A percentile compares a stretch with the other conserved stretches of the same genome.
These are phyloP conservation scores for Lichtheimia ornata DNA, from an alignment of 371 early-diverging fungal genomes.

Conservation along the genomic window DNA sequence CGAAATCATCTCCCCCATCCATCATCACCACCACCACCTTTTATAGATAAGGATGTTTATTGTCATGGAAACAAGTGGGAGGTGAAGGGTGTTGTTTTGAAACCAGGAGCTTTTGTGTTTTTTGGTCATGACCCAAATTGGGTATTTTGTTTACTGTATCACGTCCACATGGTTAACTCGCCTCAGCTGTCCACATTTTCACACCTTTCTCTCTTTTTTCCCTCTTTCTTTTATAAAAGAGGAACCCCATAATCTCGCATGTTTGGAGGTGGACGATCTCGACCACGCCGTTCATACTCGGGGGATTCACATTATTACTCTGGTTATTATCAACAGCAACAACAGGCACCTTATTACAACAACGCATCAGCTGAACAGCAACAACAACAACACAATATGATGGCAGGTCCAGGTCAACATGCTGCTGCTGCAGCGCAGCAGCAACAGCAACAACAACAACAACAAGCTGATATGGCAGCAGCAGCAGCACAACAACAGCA, in stretches of 20 bases:
- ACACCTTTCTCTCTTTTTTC: background rate
- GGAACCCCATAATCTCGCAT: background rate
- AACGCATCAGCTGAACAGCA: background rate
- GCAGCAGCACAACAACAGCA: background rate
- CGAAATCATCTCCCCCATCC: background rate
- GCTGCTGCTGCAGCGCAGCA: no score
- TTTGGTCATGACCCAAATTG: background rate
- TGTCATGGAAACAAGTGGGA: background rate
- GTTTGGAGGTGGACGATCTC: slow-evolving; percentile 7
- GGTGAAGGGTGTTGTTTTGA: background rate
- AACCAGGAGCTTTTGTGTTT: background rate
- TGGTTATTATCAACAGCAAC: background rate
- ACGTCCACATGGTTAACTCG: background rate
- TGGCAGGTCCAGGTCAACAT: background rate
- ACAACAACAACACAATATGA: slow-evolving; percentile 4
- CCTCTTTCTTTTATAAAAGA: background rate
- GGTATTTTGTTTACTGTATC: background rate
- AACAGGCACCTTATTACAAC: background rate
- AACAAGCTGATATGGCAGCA: no score
- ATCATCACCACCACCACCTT: background rate
- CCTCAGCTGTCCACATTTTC: background rate
- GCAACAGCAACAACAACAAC: no score
- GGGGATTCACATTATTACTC: slow-evolving; percentile 2
- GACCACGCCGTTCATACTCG: slow-evolving; percentile 5
- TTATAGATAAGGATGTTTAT: background rate